Evolutionary conservation across 768 basidiomycete genomes (phyloP).

Genomic region (Chalciporus chontae): DNA sequence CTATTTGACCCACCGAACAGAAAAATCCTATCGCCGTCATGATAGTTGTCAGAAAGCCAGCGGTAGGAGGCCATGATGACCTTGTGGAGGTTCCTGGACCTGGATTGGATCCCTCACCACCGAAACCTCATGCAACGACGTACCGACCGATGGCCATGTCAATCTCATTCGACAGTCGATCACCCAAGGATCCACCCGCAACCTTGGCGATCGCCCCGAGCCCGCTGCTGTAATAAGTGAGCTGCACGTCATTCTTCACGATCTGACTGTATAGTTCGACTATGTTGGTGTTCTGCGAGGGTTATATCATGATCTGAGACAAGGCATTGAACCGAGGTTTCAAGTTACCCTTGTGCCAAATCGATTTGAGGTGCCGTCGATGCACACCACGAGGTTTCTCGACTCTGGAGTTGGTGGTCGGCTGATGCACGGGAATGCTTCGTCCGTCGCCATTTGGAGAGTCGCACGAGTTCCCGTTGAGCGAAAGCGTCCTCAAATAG

Average conservation of each 20-base stretch:
- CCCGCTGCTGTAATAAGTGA: slow-evolving; percentile 41
- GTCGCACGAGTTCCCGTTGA: neutral
- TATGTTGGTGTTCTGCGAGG: slow-evolving; percentile 39
- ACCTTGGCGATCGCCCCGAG: slow-evolving; percentile 35
- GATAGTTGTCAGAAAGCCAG: slow-evolving; percentile 41
- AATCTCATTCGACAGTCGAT: slow-evolving; percentile 23
- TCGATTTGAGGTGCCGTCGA: slow-evolving; percentile 41
- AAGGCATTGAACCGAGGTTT: neutral
- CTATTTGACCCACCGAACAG: slow-evolving; percentile 35
- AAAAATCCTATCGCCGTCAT: slow-evolving; percentile 37
- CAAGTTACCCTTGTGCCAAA: slow-evolving; percentile 31
- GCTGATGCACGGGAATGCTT: neutral
- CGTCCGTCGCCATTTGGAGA: slow-evolving; percentile 5
- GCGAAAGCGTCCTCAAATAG: neutral
- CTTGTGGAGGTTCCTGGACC: slow-evolving; percentile 33
- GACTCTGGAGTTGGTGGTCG: neutral
- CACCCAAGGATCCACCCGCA: slow-evolving; percentile 13
- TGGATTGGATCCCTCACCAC: neutral
- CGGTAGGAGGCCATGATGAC: slow-evolving; percentile 35
- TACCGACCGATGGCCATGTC: slow-evolving; percentile 40
- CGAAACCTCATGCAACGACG: neutral
- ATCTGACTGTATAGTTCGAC: slow-evolving; percentile 38
- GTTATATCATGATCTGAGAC: neutral
- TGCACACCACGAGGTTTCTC: slow-evolving; percentile 31
- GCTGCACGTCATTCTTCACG: slow-evolving; percentile 31